phyloP scores from a whole-genome alignment of 2,329 filamentous ascomycete genomes.

The Ascochyta clinopodiicola region DNA sequence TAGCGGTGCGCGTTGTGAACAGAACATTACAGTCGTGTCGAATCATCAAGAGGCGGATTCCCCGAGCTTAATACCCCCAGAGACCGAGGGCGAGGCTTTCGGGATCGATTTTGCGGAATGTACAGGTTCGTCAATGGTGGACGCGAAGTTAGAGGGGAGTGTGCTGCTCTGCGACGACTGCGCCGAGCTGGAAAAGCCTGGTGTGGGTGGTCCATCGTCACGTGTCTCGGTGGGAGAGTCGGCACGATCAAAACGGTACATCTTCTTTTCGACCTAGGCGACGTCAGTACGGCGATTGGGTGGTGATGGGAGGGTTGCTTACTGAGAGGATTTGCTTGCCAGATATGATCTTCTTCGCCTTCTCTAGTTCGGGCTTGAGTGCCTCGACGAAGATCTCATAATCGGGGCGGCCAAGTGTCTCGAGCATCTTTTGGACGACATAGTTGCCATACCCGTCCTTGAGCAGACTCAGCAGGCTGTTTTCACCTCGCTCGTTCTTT shows the following conservation, averaged over 20 bases:
- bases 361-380: slow-evolving; percentile 54
- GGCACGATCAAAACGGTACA: slow-evolving; percentile 51
- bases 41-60: slow-evolving; percentile 13
- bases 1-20: slow-evolving; percentile 2
- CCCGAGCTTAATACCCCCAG: slow-evolving; percentile 28
- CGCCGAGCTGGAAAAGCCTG: slow-evolving; percentile 72
- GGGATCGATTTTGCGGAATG: slow-evolving; percentile 22
- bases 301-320: slow-evolving; percentile 11
- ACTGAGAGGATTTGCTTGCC: slow-evolving; percentile 54
- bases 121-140: slow-evolving; percentile 58
- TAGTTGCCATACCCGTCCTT: slow-evolving; percentile 95
- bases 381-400: slow-evolving; percentile 51
- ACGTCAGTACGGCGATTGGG: slow-evolving; percentile 8
- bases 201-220: slow-evolving; percentile 56
- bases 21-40: slow-evolving; percentile 3
- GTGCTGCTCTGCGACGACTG: slow-evolving; percentile 73
- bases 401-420: slow-evolving; percentile 50
- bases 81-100: slow-evolving; percentile 19
- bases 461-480: slow-evolving; percentile 77
- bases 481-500: slow-evolving; percentile 68
- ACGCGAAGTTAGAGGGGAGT: slow-evolving; percentile 68
- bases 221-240: slow-evolving; percentile 37
- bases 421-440: slow-evolving; percentile 87
- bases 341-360: slow-evolving; percentile 50
- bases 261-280: slow-evolving; percentile 55